These are phyloP conservation scores for Colletotrichum sp. DNA, from an alignment of 2,329 filamentous ascomycete species.

Conservation along the genomic window DNA sequence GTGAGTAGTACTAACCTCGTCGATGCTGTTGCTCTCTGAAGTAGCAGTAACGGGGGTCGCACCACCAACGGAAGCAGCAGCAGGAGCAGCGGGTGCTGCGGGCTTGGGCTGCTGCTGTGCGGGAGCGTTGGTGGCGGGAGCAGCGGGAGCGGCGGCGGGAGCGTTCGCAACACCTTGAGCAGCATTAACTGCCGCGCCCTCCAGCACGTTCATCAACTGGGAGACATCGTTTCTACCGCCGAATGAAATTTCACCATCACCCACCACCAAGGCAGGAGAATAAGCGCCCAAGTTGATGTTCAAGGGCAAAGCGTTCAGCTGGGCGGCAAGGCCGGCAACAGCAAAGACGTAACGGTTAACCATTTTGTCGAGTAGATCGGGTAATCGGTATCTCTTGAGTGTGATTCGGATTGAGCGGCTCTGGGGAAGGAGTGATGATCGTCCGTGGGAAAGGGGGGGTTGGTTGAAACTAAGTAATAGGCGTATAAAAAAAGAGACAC, in stretches of 20 bases:
- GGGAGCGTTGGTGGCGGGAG: conserved; percentile 23
- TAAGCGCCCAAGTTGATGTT: conserved; percentile 41
- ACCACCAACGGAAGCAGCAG: conserved; percentile 4
- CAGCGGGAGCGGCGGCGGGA: conserved; percentile 32
- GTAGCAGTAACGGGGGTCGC: conserved; percentile 1
- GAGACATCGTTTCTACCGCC: conserved; percentile 50
- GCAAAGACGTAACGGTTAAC: conserved; percentile 30
- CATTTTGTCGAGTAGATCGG: conserved; percentile 14
- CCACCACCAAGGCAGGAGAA: conserved; percentile 37
- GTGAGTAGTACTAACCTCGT: conserved; percentile 14
- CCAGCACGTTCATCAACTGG: conserved; percentile 48
- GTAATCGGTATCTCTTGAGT: neutral
- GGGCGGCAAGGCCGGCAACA: conserved; percentile 30
- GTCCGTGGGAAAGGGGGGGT: neutral
- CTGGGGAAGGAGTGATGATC: neutral
- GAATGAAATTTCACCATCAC: conserved; percentile 53
- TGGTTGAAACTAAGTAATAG: conserved; percentile 12
- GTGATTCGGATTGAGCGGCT: conserved; percentile 5
- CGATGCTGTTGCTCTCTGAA: neutral
- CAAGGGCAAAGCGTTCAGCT: conserved; percentile 32
- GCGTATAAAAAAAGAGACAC: conserved; percentile 10
- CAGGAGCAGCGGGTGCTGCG: conserved; percentile 17
- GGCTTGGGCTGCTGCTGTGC: conserved; percentile 22
- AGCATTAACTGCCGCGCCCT: conserved; percentile 49
- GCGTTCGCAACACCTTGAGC: conserved; percentile 32